Conservation (phyloP, 805 yeast species). For the Sugiyamaella valdiviana region DNA sequence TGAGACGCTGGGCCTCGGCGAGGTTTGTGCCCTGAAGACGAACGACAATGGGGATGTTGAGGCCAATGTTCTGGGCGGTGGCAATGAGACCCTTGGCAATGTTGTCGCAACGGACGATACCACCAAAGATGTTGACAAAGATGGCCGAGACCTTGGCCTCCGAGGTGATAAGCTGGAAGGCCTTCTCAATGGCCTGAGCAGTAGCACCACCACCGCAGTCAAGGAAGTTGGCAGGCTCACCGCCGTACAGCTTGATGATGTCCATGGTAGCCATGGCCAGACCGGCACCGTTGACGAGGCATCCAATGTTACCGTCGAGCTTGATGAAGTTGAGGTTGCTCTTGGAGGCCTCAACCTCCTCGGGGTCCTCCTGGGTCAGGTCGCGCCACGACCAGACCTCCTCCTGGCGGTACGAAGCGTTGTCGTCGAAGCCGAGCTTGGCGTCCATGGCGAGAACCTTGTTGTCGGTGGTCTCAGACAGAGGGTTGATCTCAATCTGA, state of each 20-base stretch:
- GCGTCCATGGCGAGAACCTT: slow-evolving; percentile 98
- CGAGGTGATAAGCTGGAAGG: slow-evolving; percentile 85
- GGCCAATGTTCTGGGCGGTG: slow-evolving; percentile 85
- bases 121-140: slow-evolving; percentile 98
- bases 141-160: slow-evolving; percentile 89
- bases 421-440: slow-evolving; percentile 96
- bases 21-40: slow-evolving; percentile 98
- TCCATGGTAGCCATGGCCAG: slow-evolving; percentile 99
- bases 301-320: slow-evolving; percentile 97
- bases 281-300: slow-evolving; percentile 99
- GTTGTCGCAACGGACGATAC: slow-evolving; percentile 98
- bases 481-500: slow-evolving; percentile 97
- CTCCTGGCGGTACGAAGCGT: slow-evolving; percentile 89
- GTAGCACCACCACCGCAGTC: slow-evolving; percentile 99
- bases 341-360: slow-evolving; percentile 87
- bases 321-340: slow-evolving; percentile 93
- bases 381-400: slow-evolving; percentile 97
- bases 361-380: slow-evolving; percentile 94
- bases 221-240: slow-evolving; percentile 97
- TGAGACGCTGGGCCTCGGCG: slow-evolving; percentile 80
- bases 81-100: slow-evolving; percentile 95
- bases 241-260: slow-evolving; percentile 95
- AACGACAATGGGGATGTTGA: slow-evolving; percentile 91
- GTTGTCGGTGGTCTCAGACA: slow-evolving; percentile 86
- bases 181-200: slow-evolving; percentile 95